These are phyloP conservation scores for Annulohypoxylon maeteangense DNA, from an alignment of 495 filamentous ascomycete genomes.

Conservation along the genomic window DNA sequence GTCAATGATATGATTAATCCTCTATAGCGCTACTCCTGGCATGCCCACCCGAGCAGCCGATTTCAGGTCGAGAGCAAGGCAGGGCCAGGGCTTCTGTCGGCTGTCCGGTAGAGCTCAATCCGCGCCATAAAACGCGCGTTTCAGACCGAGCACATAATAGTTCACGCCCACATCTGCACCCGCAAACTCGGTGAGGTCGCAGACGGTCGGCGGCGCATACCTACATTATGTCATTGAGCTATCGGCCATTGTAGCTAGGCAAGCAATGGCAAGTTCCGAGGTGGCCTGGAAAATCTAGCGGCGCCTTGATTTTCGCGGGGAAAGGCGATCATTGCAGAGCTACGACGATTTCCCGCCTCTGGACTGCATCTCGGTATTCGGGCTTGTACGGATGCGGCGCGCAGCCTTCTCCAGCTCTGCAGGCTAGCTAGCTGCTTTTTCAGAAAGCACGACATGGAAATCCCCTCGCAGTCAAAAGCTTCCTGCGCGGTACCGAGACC, in stretches of 20 bases:
- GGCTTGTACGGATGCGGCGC: constrained; percentile 15
- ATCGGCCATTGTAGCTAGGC: too few relatives aligned
- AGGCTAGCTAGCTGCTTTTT: constrained; percentile 54
- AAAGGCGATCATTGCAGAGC: constrained; percentile 35
- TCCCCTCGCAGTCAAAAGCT: constrained; percentile 56
- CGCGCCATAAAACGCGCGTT: constrained; percentile 54
- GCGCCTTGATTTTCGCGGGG: constrained; percentile 34
- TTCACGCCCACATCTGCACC: constrained; percentile 48
- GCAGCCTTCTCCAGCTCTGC: constrained; percentile 35
- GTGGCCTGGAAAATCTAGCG: constrained; percentile 21
- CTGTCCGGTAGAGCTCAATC: constrained; percentile 42
- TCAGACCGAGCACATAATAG: constrained; percentile 43
- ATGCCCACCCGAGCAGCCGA: constrained; percentile 44
- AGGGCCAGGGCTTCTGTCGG: constrained; percentile 18
- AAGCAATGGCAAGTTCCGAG: constrained; percentile 37
- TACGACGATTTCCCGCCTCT: constrained; percentile 25
- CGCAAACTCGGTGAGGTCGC: constrained; percentile 32
- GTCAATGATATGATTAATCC: constrained; percentile 45
- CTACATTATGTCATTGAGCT: constrained; percentile 51
- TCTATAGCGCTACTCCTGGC: constrained; percentile 47
- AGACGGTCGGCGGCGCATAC: constrained; percentile 39
- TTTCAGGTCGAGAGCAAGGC: constrained; percentile 44
- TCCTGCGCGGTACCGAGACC: constrained; percentile 62
- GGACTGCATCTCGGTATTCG: constrained; percentile 24
- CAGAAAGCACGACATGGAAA: constrained; percentile 66